Percentiles rank a stretch among this genome's conserved stretches.
Evolutionary conservation across 495 filamentous ascomycete genomes (phyloP).

Genomic region (Podospora didyma): DNA sequence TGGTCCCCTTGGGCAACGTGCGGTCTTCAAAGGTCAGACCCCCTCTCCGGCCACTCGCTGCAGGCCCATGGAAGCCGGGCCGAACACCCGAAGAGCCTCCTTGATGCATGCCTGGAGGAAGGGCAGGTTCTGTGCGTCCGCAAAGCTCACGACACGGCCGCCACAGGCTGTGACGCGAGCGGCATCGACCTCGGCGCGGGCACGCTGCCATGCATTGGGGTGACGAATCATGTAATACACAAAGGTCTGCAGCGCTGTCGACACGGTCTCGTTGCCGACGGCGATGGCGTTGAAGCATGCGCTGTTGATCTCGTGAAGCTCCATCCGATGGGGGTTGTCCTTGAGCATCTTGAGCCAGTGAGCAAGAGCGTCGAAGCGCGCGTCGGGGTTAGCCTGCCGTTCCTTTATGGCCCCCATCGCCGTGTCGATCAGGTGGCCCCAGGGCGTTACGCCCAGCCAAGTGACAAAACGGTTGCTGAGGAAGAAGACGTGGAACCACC

Average conservation of each 20-base stretch:
- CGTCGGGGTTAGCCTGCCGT: slow-evolving; percentile 35
- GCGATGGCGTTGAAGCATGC: slow-evolving; percentile 37
- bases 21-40: slow-evolving; percentile 31
- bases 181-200: slow-evolving; percentile 38
- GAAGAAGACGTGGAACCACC: slow-evolving; percentile 28
- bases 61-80: slow-evolving; percentile 44
- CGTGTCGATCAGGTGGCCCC: slow-evolving; percentile 44
- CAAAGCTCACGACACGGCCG: slow-evolving; percentile 31
- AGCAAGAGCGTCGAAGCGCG: slow-evolving; percentile 41
- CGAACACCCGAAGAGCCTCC: slow-evolving; percentile 55
- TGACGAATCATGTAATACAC: slow-evolving; percentile 27
- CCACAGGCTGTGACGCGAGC: slow-evolving; percentile 23
- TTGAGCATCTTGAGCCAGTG: slow-evolving; percentile 38
- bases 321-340: slow-evolving; percentile 37
- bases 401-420: slow-evolving; percentile 35
- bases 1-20: slow-evolving; percentile 22
- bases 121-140: slow-evolving; percentile 47
- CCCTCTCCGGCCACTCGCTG: slow-evolving; percentile 48
- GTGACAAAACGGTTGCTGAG: slow-evolving; percentile 42
- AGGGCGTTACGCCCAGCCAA: slow-evolving; percentile 38
- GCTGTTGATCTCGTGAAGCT: slow-evolving; percentile 35
- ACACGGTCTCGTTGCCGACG: slow-evolving; percentile 45
- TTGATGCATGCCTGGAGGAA: slow-evolving; percentile 50
- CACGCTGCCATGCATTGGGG: slow-evolving; percentile 27
- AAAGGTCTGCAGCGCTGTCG: slow-evolving; percentile 35